phyloP scores from a whole-genome alignment of 352 stramenopile species.

The Thalassiosira pacifica region DNA sequence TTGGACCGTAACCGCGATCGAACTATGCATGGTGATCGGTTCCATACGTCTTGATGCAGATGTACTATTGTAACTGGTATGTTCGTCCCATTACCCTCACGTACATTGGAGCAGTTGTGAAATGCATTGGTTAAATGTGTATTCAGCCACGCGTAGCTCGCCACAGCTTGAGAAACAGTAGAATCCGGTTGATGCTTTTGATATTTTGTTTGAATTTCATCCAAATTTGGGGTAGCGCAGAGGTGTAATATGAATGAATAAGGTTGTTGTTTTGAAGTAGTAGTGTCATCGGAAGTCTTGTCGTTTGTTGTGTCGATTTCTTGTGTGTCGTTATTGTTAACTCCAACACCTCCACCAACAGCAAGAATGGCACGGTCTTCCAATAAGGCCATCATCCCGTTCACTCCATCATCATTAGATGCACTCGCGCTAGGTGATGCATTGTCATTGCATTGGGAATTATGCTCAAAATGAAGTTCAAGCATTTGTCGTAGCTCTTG shows the following conservation, averaged over 20 bases:
- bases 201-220: conserved; percentile 24
- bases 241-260: conserved; percentile 54
- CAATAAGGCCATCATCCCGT: conserved; percentile 21
- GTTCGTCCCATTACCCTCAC: neutral
- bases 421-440: too few species aligned
- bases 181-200: conserved; percentile 2
- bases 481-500: conserved; percentile 24
- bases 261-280: conserved; percentile 4
- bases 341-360: conserved; percentile 18
- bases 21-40: conserved; percentile 65
- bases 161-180: conserved; percentile 29
- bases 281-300: neutral
- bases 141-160: conserved; percentile 51
- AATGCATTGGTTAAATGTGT: conserved; percentile 59
- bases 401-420: neutral
- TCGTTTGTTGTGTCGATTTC: neutral
- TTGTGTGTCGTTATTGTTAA: neutral
- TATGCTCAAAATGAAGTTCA: conserved; percentile 30
- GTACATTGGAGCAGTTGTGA: too few species aligned
- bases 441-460: conserved; percentile 1
- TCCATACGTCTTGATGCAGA: conserved; percentile 83
- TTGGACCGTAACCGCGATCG: conserved; percentile 61
- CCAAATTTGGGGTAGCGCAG: conserved; percentile 36
- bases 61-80: conserved; percentile 65
- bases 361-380: conserved; percentile 41